Base-by-base conservation (phyloP, 2,329 filamentous ascomycete genomes). In the Trichoderma arundinaceum region DNA sequence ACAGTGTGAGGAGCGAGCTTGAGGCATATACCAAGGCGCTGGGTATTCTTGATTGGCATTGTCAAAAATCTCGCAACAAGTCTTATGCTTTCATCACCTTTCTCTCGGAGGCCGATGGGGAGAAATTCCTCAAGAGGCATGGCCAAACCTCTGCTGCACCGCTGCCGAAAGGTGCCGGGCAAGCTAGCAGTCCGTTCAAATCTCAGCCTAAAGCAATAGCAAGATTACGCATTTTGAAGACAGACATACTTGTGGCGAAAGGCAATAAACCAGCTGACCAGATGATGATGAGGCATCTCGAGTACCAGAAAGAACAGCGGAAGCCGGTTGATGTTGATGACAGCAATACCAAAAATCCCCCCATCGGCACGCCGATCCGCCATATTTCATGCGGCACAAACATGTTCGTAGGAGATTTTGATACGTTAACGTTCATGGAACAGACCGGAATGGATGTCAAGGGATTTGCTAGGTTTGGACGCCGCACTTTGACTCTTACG, bases 321-420 rank as follows among this genome's bases (percentile, higher is more conserved):
- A 56, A 56, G 52, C 19, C 52, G 22, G 38, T 15, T 4, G 52
- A 48, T 2, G 48, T 67, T n/a, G 41, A 8, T 10, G 64, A 68
- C 70, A 58, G 22, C 7, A 57, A 61, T 49, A 19, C 66, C 67
- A 66, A 70, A 3, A 49, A 43, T 66, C 76, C 54, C 56, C 74
- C 54, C 2, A 67, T 69, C 19, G 46, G 56, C 0, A 72, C n/a
- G 12, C 5, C 43, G 19, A 33, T 69, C 39, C 39, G 58, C 7
- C 41, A 59, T 2, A 65, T 84, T 35, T 77, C 75, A 7, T 85
- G 82, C 62, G 85, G 86, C 1, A 79, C 83, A 51, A 83, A 82
- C 68, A 72, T 79, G 7, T 86, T 83, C 59, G 58, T 71, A 1
- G 61, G 73, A 0, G 32, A 51, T 1, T 33, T 66, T 5, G 70